Base-by-base conservation (phyloP, 2,329 filamentous ascomycete genomes). In the Phaeosphaeriaceae sp. region DNA sequence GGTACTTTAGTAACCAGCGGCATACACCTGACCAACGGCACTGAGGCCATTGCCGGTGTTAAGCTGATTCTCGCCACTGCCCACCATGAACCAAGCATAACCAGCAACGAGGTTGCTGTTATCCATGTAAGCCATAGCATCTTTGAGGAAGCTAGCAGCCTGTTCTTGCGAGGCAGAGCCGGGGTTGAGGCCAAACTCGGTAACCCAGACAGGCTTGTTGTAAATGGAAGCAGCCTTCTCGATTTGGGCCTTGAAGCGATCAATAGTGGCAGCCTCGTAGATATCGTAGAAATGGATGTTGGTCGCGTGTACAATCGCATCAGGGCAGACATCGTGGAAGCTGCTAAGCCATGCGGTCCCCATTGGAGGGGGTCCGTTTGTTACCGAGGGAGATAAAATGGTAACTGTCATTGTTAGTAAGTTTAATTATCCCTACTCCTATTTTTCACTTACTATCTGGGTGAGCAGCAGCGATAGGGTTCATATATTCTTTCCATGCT, bases 231-330 rank as follows among this genome's bases (percentile, higher is more conserved):
- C 56, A 12, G 72, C 69, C 56, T 68, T 53, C 48, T 71, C 66
- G 44, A 69, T 83, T 43, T 74, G 68, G 2, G 59, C 56, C 53
- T 68, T 63, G 68, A 75, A 74, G 59, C 67, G 65, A 39, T 66
- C 56, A 36, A 73, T 63, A 38, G 56, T 59, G 17, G 54, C 54
- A 9, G 50, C 54, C 16, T 57, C 58, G 61, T 59, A 68, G 56
- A 60, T 61, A 56, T 73, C 68, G 61, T 74, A 75, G 63, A 69
- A 75, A 54, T 75, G 73, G 53, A 74, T 69, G 56, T 71, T 70
- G 52, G 64, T 62, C 20, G 68, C 71, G 56, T 74, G 63, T 21
- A 69, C 64, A 20, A 51, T 51, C 47, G 71, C 73, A n/a, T 61
- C 64, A 15, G 69, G 60, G 64, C 73, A 75, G 44, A 36, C 43